These are phyloP conservation scores for Nepenthes gracilis DNA, from an alignment of 148 eudicot genomes.

Conservation along the genomic window DNA sequence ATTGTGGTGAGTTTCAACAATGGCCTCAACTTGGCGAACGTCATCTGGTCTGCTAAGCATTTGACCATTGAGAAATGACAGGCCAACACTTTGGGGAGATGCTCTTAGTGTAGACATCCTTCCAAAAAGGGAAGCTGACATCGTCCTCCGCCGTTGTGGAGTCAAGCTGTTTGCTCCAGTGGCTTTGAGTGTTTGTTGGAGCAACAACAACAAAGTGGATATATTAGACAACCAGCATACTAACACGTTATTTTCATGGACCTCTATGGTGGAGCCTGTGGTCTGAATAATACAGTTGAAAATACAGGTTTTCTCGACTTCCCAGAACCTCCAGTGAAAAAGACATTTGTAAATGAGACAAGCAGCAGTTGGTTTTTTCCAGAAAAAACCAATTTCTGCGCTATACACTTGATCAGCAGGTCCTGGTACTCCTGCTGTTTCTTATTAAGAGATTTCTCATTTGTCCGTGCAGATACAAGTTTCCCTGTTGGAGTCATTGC, in stretches of 20 bases:
- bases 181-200: slow-evolving; percentile 73
- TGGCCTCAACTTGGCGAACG: slow-evolving; percentile 90
- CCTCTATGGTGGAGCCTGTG: slow-evolving; percentile 84
- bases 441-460: slow-evolving; percentile 49
- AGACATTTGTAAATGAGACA: slow-evolving; percentile 86
- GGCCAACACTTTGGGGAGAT: slow-evolving; percentile 81
- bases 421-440: slow-evolving; percentile 76
- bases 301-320: slow-evolving; percentile 73
- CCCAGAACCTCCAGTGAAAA: slow-evolving; percentile 78
- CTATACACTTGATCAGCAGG: slow-evolving; percentile 51
- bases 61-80: slow-evolving; percentile 75
- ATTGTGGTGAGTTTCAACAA: too few species aligned
- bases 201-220: slow-evolving; percentile 56
- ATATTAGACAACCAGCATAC: slow-evolving; percentile 87
- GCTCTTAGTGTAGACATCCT: slow-evolving; percentile 81
- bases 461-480: slow-evolving; percentile 58
- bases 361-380: slow-evolving; percentile 87
- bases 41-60: slow-evolving; percentile 59
- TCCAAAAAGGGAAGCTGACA: slow-evolving; percentile 60
- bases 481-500: slow-evolving; percentile 35
- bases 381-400: slow-evolving; percentile 70
- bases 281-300: slow-evolving; percentile 82
- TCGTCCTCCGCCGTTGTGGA: slow-evolving; percentile 57
- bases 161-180: slow-evolving; percentile 42
- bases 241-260: slow-evolving; percentile 65